Evolutionary conservation across 208 protist species (phyloP).

Genomic region (Trypanosoma cruzi): DNA sequence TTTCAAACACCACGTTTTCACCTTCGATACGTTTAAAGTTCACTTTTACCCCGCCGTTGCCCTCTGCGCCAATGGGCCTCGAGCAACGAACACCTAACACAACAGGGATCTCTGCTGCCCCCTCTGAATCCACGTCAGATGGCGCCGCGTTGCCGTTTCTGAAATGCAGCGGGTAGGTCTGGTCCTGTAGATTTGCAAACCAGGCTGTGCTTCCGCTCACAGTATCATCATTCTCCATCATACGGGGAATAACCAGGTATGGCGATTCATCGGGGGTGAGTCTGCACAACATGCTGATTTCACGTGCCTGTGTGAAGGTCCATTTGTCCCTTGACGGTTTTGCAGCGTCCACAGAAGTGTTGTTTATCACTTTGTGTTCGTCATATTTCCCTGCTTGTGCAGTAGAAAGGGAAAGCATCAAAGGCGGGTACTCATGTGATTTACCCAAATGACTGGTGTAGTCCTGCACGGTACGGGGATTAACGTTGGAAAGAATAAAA

Average conservation of each 20-base stretch:
- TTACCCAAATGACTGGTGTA: slow-evolving; percentile 35
- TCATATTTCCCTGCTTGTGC: slow-evolving; percentile 25
- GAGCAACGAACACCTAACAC: slow-evolving; percentile 49
- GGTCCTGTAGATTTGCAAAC: slow-evolving; percentile 40
- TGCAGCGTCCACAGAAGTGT: slow-evolving; percentile 55
- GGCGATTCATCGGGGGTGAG: slow-evolving; percentile 61
- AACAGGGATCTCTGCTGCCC: slow-evolving; percentile 56
- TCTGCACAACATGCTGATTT: slow-evolving; percentile 65
- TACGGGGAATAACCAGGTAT: slow-evolving; percentile 71
- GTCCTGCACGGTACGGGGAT: slow-evolving; percentile 45
- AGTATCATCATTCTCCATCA: slow-evolving; percentile 66
- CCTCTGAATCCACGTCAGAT: background rate
- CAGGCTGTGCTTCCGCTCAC: slow-evolving; percentile 26
- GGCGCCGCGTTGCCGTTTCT: slow-evolving; percentile 42
- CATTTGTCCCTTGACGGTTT: slow-evolving; percentile 58
- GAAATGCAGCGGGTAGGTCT: slow-evolving; percentile 54
- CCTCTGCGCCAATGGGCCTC: slow-evolving; percentile 16
- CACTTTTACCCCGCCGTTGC: slow-evolving; percentile 25
- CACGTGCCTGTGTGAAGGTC: slow-evolving; percentile 83
- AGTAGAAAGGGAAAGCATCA: slow-evolving; percentile 79
- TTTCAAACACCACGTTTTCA: slow-evolving; percentile 77
- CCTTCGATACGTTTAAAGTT: slow-evolving; percentile 36
- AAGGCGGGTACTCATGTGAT: slow-evolving; percentile 66
- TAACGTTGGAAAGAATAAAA: slow-evolving; percentile 70
- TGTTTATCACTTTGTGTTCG: slow-evolving; percentile 54